These are phyloP conservation scores for Alnus glutinosa DNA, from an alignment of 306 rosid genomes.

Conservation along the genomic window DNA sequence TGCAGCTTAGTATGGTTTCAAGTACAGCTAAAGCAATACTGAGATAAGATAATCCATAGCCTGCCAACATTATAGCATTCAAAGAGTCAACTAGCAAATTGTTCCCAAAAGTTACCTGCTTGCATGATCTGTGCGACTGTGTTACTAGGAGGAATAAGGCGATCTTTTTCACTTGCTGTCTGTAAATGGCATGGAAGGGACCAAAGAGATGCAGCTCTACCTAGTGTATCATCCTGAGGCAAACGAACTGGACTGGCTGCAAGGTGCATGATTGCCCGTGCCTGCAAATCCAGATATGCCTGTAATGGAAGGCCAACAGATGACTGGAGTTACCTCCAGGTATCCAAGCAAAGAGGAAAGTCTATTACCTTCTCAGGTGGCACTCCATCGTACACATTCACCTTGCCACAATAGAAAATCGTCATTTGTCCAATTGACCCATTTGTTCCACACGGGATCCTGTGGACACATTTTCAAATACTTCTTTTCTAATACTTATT, in stretches of 20 bases:
- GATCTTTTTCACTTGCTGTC: conserved; percentile 53
- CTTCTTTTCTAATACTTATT: conserved; percentile 4
- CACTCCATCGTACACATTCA: conserved; percentile 92
- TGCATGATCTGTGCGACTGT: conserved; percentile 54
- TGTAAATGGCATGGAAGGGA: conserved; percentile 52
- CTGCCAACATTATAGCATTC: conserved; percentile 8
- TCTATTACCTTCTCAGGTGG: conserved; percentile 78
- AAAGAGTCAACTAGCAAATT: conserved; percentile 10
- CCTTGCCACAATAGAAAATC: conserved; percentile 94
- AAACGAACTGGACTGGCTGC: conserved; percentile 70
- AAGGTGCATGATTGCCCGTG: conserved; percentile 81
- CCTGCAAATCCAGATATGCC: conserved; percentile 72
- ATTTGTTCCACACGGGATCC: conserved; percentile 55
- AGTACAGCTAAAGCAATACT: conserved; percentile 12
- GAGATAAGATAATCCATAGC: conserved; percentile 9
- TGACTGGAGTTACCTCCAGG: conserved; percentile 38
- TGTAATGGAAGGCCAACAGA: conserved; percentile 38
- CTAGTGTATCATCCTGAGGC: conserved; percentile 49
- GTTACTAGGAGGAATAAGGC: conserved; percentile 43
- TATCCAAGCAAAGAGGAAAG: conserved; percentile 37
- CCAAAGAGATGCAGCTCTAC: conserved; percentile 49
- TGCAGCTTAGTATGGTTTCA: conserved; percentile 18
- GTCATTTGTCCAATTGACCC: conserved; percentile 77
- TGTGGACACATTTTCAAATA: conserved; percentile 47
- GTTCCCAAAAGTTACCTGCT: conserved; percentile 56